phyloP scores from a whole-genome alignment of 2,329 filamentous ascomycete species.

The Colletotrichum musae region DNA sequence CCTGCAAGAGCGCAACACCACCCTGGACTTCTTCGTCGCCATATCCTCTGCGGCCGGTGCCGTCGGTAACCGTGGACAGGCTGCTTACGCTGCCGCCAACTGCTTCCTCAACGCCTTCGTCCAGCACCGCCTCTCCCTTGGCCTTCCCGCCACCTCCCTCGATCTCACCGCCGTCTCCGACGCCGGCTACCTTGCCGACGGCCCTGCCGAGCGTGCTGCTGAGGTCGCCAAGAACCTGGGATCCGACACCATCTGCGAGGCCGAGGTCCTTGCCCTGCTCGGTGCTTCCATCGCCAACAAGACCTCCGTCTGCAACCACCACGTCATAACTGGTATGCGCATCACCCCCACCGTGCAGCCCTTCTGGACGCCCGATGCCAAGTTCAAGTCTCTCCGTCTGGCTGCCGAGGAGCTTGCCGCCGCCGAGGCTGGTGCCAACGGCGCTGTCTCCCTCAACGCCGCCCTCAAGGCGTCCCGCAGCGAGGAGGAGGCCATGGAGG shows the following conservation, averaged over 20 bases:
- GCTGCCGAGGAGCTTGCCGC: slow-evolving; percentile 56
- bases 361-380: slow-evolving; percentile 69
- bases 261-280: slow-evolving; percentile 69
- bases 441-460: slow-evolving; percentile 57
- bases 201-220: slow-evolving; percentile 56
- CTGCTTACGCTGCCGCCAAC: slow-evolving; percentile 67
- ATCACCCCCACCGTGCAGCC: slow-evolving; percentile 62
- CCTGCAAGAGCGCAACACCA: slow-evolving; percentile 48
- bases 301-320: slow-evolving; percentile 58
- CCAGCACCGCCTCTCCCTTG: slow-evolving; percentile 55
- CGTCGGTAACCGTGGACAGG: slow-evolving; percentile 66
- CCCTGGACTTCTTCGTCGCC: slow-evolving; percentile 67
- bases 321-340: slow-evolving; percentile 69
- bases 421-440: slow-evolving; percentile 48
- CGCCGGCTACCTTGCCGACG: slow-evolving; percentile 66
- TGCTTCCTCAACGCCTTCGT: slow-evolving; percentile 61
- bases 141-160: slow-evolving; percentile 62
- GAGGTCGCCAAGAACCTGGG: slow-evolving; percentile 65
- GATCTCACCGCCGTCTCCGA: slow-evolving; percentile 68
- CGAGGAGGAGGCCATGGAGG: slow-evolving; percentile 60
- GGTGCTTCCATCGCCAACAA: slow-evolving; percentile 64
- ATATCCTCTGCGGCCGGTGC: slow-evolving; percentile 68
- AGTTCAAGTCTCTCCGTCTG: slow-evolving; percentile 65
- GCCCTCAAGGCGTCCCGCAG: slow-evolving; percentile 59
- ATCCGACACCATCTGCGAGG: slow-evolving; percentile 64